Evolutionary conservation across 2,329 filamentous ascomycete species (phyloP), one percentile per base, ranked within the genome.

Genomic region (Lithohypha guttulata): DNA sequence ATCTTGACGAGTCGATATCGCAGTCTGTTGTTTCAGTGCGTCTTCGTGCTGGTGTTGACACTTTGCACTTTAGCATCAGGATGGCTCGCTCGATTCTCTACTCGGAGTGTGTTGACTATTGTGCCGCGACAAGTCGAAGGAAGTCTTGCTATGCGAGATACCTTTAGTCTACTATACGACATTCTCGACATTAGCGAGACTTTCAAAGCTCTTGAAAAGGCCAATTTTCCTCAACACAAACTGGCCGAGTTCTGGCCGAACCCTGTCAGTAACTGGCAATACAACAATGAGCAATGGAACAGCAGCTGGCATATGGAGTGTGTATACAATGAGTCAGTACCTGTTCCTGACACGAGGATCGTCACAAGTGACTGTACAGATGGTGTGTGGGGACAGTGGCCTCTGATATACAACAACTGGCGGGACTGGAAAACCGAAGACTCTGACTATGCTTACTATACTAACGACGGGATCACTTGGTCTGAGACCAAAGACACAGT

Each of bases 221-320:
- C 44, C n/a, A 5, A 25, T 6, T 44, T 46, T 22, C 44, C 42
- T 4, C 29, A 32, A 19, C 22, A 37, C 17, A 21, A 44, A 33
- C 27, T 46, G 3, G 21, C 42, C 18, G 44, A 46, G 25, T 46
- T 39, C 27, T 14, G 43, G 28, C 44, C 44, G 5, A 34, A 44
- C 22, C 28, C 42, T 3, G 26, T 22, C 4, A 29, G 27, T n/a
- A 15, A 17, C 6, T 46, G 44, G 44, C 21, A 29, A 17, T 44
- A 46, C 32, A 39, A 21, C 10, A 30, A 22, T 5, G 35, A 34
- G 14, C 41, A 46, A 30, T 46, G 42, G 42, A 44, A 42, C 11
- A 44, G 39, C 27, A 44, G 28, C 23, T 46, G 44, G 44, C 14
- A 19, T 8, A 41, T 46, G 42, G 28, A 19, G 13, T 46, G 44